Evolutionary conservation across 2,329 filamentous ascomycete species (phyloP).

Genomic region (Xylariaceae sp.): DNA sequence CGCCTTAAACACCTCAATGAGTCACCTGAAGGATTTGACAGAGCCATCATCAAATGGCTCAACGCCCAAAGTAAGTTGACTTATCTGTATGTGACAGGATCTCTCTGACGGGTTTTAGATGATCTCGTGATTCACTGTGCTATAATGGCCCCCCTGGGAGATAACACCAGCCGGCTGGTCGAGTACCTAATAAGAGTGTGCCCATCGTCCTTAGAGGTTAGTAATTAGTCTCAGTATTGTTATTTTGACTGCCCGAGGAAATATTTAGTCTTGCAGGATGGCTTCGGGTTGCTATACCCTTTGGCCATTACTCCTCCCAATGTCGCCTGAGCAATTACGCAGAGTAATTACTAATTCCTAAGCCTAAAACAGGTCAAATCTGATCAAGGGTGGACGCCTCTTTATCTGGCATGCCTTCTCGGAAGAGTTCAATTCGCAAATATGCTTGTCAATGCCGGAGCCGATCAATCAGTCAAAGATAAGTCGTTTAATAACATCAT

Average conservation of each 20-base stretch:
- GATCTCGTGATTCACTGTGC: constrained; percentile 70
- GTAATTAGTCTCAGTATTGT: not conserved
- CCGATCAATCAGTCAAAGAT: constrained; percentile 69
- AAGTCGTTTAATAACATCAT: constrained; percentile 66
- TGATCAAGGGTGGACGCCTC: constrained; percentile 62
- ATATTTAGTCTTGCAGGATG: too few species aligned
- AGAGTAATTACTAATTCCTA: not conserved
- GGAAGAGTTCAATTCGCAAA: constrained; percentile 58
- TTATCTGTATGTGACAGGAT: not conserved
- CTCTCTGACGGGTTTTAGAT: constrained; percentile 43
- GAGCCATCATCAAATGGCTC: constrained; percentile 65
- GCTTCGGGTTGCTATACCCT: too few species aligned
- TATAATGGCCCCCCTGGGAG: constrained; percentile 48
- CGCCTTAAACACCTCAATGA: constrained; percentile 64
- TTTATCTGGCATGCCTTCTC: constrained; percentile 66
- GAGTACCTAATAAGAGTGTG: constrained; percentile 66
- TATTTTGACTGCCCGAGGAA: not conserved
- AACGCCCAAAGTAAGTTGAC: constrained; percentile 56
- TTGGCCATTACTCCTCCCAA: too few species aligned
- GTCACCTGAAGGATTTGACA: constrained; percentile 64
- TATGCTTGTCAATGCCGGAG: constrained; percentile 67
- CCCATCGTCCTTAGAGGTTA: constrained; percentile 62
- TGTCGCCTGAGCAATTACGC: too few species aligned
- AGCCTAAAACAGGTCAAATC: constrained; percentile 47
- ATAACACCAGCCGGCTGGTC: constrained; percentile 57